phyloP scores from a whole-genome alignment of 148 eudicot species.

The Camellia sinensis region DNA sequence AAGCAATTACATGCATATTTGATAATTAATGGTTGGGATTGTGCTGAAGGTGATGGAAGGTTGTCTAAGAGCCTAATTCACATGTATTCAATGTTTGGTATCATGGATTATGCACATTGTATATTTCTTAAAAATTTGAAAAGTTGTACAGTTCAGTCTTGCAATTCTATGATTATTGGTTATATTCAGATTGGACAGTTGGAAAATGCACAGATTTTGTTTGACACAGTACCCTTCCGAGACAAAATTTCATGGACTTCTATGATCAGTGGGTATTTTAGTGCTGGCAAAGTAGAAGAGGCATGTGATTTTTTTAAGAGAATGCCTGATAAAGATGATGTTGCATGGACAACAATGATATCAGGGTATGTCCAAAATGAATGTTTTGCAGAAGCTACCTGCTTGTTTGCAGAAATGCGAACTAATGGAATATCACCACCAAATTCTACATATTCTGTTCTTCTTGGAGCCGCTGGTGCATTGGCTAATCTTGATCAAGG shows the following conservation, averaged over 20 bases:
- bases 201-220: conserved; percentile 32
- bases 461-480: conserved; percentile 44
- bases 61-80: conserved; percentile 29
- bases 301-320: conserved; percentile 33
- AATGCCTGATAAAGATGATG: conserved; percentile 41
- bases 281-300: conserved; percentile 25
- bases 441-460: conserved; percentile 34
- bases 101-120: conserved; percentile 35
- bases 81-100: conserved; percentile 40
- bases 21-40: conserved; percentile 20
- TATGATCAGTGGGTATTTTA: conserved; percentile 38
- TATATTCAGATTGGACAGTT: conserved; percentile 28
- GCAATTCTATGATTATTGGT: conserved; percentile 39
- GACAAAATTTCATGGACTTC: conserved; percentile 45
- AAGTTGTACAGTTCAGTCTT: conserved; percentile 29
- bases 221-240: conserved; percentile 27
- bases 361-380: conserved; percentile 46
- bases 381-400: conserved; percentile 36
- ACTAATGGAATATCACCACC: conserved; percentile 31
- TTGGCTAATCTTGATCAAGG: conserved; percentile 34
- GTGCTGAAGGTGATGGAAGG: conserved; percentile 21
- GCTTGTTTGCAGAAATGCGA: conserved; percentile 33
- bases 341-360: conserved; percentile 49
- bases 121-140: conserved; percentile 24
- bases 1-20: conserved; percentile 39